Conservation (phyloP, 768 basidiomycete species). For the Tephrocybe sp. region DNA sequence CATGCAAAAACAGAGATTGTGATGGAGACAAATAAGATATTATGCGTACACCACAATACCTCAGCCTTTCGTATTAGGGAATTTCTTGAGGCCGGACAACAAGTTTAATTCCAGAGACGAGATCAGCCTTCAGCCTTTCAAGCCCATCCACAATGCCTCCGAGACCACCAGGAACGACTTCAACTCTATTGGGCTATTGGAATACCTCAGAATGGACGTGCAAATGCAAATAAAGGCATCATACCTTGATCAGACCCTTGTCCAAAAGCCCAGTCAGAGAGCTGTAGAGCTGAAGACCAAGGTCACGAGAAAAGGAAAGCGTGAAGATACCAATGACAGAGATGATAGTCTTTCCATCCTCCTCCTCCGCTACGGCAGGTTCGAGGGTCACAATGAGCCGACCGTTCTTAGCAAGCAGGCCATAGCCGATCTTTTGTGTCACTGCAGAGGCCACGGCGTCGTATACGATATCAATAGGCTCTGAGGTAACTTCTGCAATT, state of each 20-base stretch:
- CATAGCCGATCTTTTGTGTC: conserved; percentile 24
- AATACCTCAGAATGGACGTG: background rate
- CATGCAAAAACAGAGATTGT: too few species aligned
- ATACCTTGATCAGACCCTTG: background rate
- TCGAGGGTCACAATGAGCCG: conserved; percentile 24
- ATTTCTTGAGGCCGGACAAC: conserved; percentile 39
- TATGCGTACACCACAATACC: too few species aligned
- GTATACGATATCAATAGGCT: background rate
- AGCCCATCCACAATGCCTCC: conserved; percentile 34
- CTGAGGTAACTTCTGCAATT: conserved; percentile 14
- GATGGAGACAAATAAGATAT: too few species aligned
- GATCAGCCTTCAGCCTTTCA: conserved; percentile 29
- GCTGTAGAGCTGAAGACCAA: conserved; percentile 12
- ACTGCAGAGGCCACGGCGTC: background rate
- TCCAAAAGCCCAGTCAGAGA: background rate
- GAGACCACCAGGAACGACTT: conserved; percentile 38
- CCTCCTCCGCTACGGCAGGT: conserved; percentile 21
- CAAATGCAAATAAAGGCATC: background rate
- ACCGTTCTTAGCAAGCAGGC: conserved; percentile 36
- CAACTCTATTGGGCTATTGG: conserved; percentile 33
- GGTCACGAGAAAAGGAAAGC: conserved; percentile 5
- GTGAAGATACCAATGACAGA: conserved; percentile 2
- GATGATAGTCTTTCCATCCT: conserved; percentile 8
- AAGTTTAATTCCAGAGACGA: conserved; percentile 41
- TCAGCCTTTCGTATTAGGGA: conserved; percentile 2